These are phyloP conservation scores for Lichtheimia corymbifera DNA, from an alignment of 371 early-diverging fungal species.

Conservation along the genomic window DNA sequence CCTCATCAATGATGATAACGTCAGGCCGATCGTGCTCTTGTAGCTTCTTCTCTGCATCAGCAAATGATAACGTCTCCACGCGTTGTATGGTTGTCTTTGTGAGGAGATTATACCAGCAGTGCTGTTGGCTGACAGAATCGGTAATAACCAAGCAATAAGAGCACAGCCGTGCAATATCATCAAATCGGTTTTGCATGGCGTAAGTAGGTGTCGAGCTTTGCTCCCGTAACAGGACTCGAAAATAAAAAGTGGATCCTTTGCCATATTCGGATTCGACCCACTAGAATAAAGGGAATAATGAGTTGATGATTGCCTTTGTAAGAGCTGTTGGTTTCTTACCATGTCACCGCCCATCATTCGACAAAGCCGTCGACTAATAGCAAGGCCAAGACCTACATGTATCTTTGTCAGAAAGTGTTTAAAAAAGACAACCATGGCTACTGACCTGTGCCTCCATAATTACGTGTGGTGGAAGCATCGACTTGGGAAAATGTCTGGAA, in stretches of 20 bases:
- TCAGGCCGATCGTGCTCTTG: background rate
- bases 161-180: constrained; percentile 13
- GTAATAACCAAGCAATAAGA: constrained; percentile 13
- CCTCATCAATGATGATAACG: constrained; percentile 9
- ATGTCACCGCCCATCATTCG: constrained; percentile 62
- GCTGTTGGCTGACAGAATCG: constrained; percentile 3
- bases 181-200: constrained; percentile 17
- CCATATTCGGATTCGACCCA: constrained; percentile 54
- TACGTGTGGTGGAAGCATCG: constrained; percentile 54
- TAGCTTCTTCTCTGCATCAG: constrained; percentile 2
- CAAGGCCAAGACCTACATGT: constrained; percentile 37
- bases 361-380: constrained; percentile 50
- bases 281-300: constrained; percentile 1
- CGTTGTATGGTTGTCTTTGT: background rate
- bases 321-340: constrained; percentile 14
- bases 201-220: constrained; percentile 25
- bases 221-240: constrained; percentile 28
- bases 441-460: constrained; percentile 56
- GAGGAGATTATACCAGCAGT: constrained; percentile 8
- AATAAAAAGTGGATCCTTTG: constrained; percentile 48
- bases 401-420: constrained; percentile 3
- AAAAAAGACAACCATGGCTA: background rate
- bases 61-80: constrained; percentile 1
- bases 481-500: constrained; percentile 67
- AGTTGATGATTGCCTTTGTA: background rate